phyloP scores from a whole-genome alignment of 768 basidiomycete species.

The Gautieria morchelliformis region DNA sequence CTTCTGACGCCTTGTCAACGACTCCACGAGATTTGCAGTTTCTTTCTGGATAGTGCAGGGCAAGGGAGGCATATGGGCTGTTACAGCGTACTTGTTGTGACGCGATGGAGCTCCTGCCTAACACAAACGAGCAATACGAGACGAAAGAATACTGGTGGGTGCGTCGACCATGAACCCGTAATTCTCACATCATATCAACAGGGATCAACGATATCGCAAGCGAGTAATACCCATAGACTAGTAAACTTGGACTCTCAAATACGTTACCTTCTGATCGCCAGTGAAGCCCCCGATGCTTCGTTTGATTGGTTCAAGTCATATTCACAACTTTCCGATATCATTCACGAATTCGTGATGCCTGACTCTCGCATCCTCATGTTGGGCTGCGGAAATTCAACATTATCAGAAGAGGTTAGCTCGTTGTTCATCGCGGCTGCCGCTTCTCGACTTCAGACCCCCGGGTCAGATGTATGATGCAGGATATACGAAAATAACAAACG shows the following conservation, averaged over 20 bases:
- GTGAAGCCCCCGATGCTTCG: constrained; percentile 46
- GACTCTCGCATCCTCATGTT: constrained; percentile 65
- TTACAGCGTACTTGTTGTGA: background rate
- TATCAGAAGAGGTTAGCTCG: constrained; percentile 61
- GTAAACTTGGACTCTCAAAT: background rate
- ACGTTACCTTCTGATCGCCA: constrained; percentile 17
- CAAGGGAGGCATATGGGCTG: constrained; percentile 49
- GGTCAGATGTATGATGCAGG: constrained; percentile 80
- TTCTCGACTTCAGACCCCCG: background rate
- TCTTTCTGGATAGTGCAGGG: constrained; percentile 45
- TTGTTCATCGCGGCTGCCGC: background rate
- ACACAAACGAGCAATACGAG: constrained; percentile 13
- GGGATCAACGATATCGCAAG: constrained; percentile 14
- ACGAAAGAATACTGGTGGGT: constrained; percentile 14
- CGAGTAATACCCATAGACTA: background rate
- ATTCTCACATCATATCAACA: background rate
- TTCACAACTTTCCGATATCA: constrained; percentile 50
- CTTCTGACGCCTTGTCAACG: constrained; percentile 42
- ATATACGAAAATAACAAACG: constrained; percentile 69
- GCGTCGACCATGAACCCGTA: background rate
- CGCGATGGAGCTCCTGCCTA: constrained; percentile 12
- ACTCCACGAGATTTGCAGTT: constrained; percentile 38
- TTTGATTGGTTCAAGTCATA: constrained; percentile 91
- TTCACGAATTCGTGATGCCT: constrained; percentile 50
- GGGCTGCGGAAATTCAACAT: constrained; percentile 74